Evolutionary conservation across 2,329 filamentous ascomycete species (phyloP).

Genomic region (Talaromyces sp.): DNA sequence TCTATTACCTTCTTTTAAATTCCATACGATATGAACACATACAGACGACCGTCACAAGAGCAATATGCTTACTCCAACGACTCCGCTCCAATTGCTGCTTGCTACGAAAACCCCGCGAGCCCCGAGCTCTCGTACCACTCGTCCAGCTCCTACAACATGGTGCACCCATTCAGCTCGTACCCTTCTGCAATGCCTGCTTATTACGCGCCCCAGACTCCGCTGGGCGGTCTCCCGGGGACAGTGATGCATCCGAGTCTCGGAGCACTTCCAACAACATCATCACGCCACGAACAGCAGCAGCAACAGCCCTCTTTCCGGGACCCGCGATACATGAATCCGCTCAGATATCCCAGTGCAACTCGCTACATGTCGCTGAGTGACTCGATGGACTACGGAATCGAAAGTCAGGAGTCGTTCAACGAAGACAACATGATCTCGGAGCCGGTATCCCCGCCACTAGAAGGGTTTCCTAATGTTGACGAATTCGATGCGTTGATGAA

Average conservation of each 20-base stretch:
- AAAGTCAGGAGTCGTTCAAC: slow-evolving; percentile 40
- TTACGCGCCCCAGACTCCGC: slow-evolving; percentile 20
- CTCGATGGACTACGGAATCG: slow-evolving; percentile 35
- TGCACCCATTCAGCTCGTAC: slow-evolving; percentile 30
- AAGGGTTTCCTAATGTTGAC: slow-evolving; percentile 41
- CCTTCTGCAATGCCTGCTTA: slow-evolving; percentile 28
- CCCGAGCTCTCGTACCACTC: slow-evolving; percentile 26
- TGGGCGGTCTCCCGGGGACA: neutral
- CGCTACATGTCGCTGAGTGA: slow-evolving; percentile 23
- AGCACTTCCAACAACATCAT: neutral
- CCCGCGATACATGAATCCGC: neutral
- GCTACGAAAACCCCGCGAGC: slow-evolving; percentile 24
- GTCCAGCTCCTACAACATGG: slow-evolving; percentile 25
- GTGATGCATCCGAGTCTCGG: slow-evolving; percentile 4
- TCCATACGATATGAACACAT: slow-evolving; percentile 31
- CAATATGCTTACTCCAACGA: slow-evolving; percentile 12
- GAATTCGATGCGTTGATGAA: slow-evolving; percentile 43
- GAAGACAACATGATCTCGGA: slow-evolving; percentile 40
- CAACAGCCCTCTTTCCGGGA: slow-evolving; percentile 1
- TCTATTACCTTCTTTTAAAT: neutral
- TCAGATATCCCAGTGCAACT: neutral
- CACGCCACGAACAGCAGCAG: slow-evolving; percentile 4
- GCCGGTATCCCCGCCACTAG: slow-evolving; percentile 35
- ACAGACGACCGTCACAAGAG: slow-evolving; percentile 32
- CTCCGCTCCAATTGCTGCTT: slow-evolving; percentile 20